Evolutionary conservation across 1,284 basidiomycete species (phyloP).

Genomic region (Ceraceosorus bombacis): DNA sequence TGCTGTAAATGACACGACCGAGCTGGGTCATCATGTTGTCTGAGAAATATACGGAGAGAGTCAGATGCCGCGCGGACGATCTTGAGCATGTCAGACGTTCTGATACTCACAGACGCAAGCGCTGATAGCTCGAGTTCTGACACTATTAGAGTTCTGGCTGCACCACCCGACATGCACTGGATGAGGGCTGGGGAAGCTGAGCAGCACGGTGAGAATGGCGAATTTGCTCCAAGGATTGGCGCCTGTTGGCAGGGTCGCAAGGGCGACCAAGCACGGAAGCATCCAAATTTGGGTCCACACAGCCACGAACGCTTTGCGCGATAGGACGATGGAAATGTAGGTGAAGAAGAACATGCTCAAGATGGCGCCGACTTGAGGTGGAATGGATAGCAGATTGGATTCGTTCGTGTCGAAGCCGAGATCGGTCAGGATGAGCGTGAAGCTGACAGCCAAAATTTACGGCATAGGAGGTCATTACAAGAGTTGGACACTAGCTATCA

Average conservation of each 20-base stretch:
- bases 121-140: constrained; percentile 7
- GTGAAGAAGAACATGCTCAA: constrained; percentile 12
- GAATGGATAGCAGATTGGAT: constrained; percentile 11
- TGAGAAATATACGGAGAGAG: constrained; percentile 14
- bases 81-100: no score
- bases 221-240: constrained; percentile 13
- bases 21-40: constrained; percentile 27
- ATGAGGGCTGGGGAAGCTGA: constrained; percentile 16
- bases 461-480: no score
- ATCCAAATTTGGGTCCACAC: constrained; percentile 13
- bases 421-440: constrained; percentile 10
- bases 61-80: no score
- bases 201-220: constrained; percentile 12
- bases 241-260: constrained; percentile 6
- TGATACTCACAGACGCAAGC: no score
- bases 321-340: constrained; percentile 12
- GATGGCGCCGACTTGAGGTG: constrained; percentile 6
- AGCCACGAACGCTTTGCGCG: constrained; percentile 11
- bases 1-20: constrained; percentile 8
- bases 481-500: no score
- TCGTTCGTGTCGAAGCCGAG: constrained; percentile 9
- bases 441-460: neutral
- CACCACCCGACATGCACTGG: constrained; percentile 15
- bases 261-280: constrained; percentile 7
- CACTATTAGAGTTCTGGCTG: constrained; percentile 9